Evolutionary conservation across 345 rosid genomes (phyloP).

Genomic region (Barbarea vulgaris): DNA sequence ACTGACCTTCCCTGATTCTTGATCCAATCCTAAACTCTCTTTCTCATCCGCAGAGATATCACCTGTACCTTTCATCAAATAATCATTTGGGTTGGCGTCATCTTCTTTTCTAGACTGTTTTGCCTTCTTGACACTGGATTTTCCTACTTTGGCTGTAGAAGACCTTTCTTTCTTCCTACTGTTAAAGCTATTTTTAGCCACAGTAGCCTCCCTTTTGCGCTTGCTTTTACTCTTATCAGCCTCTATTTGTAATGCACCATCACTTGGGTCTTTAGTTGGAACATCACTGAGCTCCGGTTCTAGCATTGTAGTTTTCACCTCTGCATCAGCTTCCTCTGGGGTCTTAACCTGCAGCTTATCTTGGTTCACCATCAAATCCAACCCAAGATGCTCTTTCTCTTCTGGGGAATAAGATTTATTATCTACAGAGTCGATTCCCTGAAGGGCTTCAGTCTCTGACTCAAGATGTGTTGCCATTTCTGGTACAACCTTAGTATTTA

Average conservation of each 20-base stretch:
- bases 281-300: constrained; percentile 22
- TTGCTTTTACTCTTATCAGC: constrained; percentile 33
- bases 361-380: constrained; percentile 27
- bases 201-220: constrained; percentile 27
- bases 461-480: constrained; percentile 27
- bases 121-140: constrained; percentile 28
- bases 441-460: constrained; percentile 31
- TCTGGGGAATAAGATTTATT: constrained; percentile 61
- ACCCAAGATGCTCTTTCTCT: constrained; percentile 44
- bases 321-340: constrained; percentile 27
- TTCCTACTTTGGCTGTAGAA: constrained; percentile 38
- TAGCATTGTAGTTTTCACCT: constrained; percentile 25
- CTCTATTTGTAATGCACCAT: constrained; percentile 23
- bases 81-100: constrained; percentile 23
- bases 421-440: constrained; percentile 35
- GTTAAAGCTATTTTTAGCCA: constrained; percentile 26
- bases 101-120: constrained; percentile 36
- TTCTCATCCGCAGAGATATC: constrained; percentile 41
- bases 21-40: constrained; percentile 48
- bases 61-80: constrained; percentile 22
- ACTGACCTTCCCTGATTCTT: constrained; percentile 17
- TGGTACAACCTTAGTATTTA: constrained; percentile 36
- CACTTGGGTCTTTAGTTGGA: constrained; percentile 26
- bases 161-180: constrained; percentile 41
- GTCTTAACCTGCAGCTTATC: constrained; percentile 38